phyloP scores from a whole-genome alignment of 1,139 yeast species.

The Blastobotrys malaysiensis region DNA sequence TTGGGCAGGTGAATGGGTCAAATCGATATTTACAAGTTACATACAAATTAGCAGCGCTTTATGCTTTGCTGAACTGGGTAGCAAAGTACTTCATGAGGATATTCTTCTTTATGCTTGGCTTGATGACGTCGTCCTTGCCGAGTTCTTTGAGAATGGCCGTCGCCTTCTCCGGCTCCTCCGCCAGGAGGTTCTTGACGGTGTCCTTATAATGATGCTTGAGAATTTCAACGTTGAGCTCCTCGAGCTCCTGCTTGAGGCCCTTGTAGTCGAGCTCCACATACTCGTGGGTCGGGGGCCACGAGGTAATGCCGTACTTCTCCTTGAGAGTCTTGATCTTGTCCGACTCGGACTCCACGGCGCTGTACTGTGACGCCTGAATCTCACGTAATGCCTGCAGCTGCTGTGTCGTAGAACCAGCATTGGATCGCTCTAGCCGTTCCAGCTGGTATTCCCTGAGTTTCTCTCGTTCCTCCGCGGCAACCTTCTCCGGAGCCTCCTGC shows the following conservation, averaged over 20 bases:
- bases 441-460: conserved; percentile 43
- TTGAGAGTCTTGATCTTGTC: conserved; percentile 42
- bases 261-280: conserved; percentile 28
- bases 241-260: conserved; percentile 24
- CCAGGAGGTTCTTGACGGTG: conserved; percentile 27
- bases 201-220: conserved; percentile 22
- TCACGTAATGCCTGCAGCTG: conserved; percentile 26
- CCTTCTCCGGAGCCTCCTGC: conserved; percentile 62
- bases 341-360: conserved; percentile 6
- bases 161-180: conserved; percentile 31
- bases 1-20: background rate
- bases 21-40: background rate
- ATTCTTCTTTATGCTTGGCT: conserved; percentile 32
- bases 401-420: conserved; percentile 22
- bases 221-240: conserved; percentile 24
- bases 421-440: conserved; percentile 29
- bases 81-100: conserved; percentile 28
- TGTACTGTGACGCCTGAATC: conserved; percentile 8
- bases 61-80: conserved; percentile 9
- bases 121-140: conserved; percentile 29
- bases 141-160: conserved; percentile 25
- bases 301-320: conserved; percentile 45
- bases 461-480: conserved; percentile 53
- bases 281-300: conserved; percentile 50
- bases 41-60: background rate